Evolutionary conservation across 2,329 filamentous ascomycete species (phyloP).

Genomic region (Cladophialophora bantiana): DNA sequence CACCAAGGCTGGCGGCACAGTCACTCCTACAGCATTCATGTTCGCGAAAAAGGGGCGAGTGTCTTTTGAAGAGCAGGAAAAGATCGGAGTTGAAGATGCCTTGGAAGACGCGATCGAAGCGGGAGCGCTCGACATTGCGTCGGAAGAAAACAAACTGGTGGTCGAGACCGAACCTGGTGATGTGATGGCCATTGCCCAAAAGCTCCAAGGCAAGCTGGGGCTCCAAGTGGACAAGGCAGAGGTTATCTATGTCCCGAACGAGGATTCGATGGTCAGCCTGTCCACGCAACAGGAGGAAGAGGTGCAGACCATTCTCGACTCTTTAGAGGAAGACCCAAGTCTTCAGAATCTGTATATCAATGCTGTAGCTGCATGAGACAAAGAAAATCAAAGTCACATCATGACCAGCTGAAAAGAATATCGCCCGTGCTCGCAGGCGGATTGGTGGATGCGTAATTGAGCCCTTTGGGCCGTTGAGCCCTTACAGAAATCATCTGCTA

Average conservation of each 20-base stretch:
- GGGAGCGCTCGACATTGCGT: constrained; percentile 66
- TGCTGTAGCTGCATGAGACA: constrained; percentile 35
- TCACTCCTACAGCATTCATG: constrained; percentile 79
- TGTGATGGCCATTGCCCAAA: constrained; percentile 69
- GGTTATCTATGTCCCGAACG: constrained; percentile 84
- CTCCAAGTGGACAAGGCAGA: constrained; percentile 76
- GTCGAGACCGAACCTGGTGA: constrained; percentile 73
- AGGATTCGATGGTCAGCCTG: constrained; percentile 74
- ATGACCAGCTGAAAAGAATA: constrained; percentile 8
- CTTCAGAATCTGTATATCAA: constrained; percentile 85
- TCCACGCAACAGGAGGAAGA: constrained; percentile 62
- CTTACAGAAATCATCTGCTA: too few relatives aligned
- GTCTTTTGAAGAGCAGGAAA: constrained; percentile 66
- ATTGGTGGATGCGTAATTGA: not conserved
- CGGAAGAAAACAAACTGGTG: constrained; percentile 73
- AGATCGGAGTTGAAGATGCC: constrained; percentile 70
- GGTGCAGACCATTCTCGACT: constrained; percentile 65
- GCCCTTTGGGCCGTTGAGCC: too few relatives aligned
- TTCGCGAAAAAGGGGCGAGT: constrained; percentile 83
- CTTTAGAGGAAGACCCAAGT: constrained; percentile 68
- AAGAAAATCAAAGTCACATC: constrained; percentile 6
- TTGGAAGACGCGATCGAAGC: constrained; percentile 84
- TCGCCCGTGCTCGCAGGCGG: not conserved
- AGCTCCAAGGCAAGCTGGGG: constrained; percentile 67
- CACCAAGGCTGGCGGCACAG: constrained; percentile 73